Conservation (phyloP, 2,329 filamentous ascomycete genomes). For the Cladobotryum mycophilum region DNA sequence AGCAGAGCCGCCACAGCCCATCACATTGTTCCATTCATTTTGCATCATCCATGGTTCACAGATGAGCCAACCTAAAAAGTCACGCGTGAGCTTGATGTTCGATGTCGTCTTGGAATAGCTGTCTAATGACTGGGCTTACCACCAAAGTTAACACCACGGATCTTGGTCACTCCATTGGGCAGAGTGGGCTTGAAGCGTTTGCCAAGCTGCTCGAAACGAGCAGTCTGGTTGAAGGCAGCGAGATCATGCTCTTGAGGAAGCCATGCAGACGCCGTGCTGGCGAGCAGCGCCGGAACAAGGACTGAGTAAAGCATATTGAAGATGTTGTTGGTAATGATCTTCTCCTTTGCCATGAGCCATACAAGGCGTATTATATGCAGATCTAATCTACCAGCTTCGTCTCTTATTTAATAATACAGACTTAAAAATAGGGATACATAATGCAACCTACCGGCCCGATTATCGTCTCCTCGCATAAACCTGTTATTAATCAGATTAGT, state of each 20-base stretch:
- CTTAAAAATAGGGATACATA: no score
- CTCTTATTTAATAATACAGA: no score
- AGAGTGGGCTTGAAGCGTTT: conserved; percentile 26
- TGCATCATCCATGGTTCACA: conserved; percentile 47
- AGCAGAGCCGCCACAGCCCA: conserved; percentile 37
- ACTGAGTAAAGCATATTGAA: conserved; percentile 20
- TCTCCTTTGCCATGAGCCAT: no score
- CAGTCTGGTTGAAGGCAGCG: conserved; percentile 27
- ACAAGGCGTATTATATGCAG: no score
- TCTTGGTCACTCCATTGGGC: conserved; percentile 26
- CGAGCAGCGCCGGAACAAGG: conserved; percentile 20
- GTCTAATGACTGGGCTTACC: conserved; percentile 25
- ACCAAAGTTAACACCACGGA: conserved; percentile 49
- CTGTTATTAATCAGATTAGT: no score
- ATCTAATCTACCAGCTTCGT: no score
- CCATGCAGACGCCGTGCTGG: conserved; percentile 19
- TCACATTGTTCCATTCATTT: conserved; percentile 35
- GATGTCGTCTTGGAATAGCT: no score
- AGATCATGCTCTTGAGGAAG: conserved; percentile 26
- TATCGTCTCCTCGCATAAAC: no score
- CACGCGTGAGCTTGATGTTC: neutral
- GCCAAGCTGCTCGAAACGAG: conserved; percentile 25
- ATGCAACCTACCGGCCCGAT: no score
- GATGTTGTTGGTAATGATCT: neutral
- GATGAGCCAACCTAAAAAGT: conserved; percentile 27